Conservation (phyloP, 208 protist genomes). For the Lotmaria passim region DNA sequence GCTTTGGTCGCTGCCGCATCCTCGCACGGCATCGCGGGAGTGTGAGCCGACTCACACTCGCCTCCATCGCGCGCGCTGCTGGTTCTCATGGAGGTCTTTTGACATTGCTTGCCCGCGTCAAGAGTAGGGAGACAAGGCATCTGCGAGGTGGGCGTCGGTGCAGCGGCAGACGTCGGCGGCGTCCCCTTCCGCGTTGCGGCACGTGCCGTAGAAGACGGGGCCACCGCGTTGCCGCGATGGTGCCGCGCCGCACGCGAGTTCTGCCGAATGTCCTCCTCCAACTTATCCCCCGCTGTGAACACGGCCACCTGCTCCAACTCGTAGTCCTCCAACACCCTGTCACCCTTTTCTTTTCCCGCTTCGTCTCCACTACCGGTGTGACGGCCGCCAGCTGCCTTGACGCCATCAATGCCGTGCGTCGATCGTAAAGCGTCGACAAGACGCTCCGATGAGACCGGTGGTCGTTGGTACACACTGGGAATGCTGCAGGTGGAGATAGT, state of each 20-base stretch:
- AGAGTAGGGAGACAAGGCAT: not conserved
- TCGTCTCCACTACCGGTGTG: not conserved
- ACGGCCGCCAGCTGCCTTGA: not conserved
- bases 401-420: not conserved
- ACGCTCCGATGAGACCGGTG: constrained; percentile 1
- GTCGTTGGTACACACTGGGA: constrained; percentile 51
- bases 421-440: no score
- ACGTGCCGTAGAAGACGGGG: no score
- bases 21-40: constrained; percentile 15
- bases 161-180: constrained; percentile 22
- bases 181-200: no score
- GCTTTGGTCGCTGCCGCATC: not conserved
- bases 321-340: not conserved
- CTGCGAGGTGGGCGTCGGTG: not conserved
- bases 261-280: constrained; percentile 58
- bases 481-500: constrained; percentile 57
- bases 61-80: not conserved
- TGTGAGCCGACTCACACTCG: not conserved
- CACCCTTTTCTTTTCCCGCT: not conserved
- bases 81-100: not conserved
- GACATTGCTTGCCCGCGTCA: not conserved
- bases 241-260: constrained; percentile 31
- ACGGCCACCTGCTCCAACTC: constrained; percentile 1
- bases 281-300: constrained; percentile 25
- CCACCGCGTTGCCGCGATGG: no score